Evolutionary conservation across 192 early-diverging fungal genomes (phyloP).

Genomic region (Geranomyces variabilis): DNA sequence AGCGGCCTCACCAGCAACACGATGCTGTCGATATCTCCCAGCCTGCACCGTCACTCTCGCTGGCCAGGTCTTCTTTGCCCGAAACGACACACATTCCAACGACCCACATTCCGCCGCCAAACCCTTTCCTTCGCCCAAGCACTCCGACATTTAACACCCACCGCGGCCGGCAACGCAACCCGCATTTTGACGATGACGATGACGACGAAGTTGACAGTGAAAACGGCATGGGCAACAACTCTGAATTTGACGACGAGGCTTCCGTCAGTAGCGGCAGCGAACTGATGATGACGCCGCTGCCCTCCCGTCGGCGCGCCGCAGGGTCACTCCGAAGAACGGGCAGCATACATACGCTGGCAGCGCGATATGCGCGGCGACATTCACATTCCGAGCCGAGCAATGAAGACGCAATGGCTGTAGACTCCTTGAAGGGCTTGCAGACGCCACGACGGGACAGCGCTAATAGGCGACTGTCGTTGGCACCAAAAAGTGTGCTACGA

Average conservation of each 20-base stretch:
- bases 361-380: neutral
- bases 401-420: neutral
- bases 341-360: neutral
- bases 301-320: neutral
- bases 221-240: neutral
- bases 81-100: no score
- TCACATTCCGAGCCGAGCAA: neutral
- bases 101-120: neutral
- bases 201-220: constrained; percentile 2
- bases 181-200: neutral
- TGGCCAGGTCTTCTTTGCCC: no score
- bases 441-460: neutral
- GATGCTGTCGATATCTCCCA: no score
- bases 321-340: neutral
- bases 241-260: constrained; percentile 3
- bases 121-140: constrained; percentile 7
- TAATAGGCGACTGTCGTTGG: neutral
- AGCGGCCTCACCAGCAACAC: no score
- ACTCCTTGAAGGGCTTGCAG: neutral
- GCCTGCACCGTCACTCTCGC: no score
- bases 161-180: neutral
- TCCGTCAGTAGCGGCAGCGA: neutral
- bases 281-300: neutral
- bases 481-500: neutral
- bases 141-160: constrained; percentile 5